Conservation (phyloP, 306 rosid genomes). For the Oemleria cerasiformis region DNA sequence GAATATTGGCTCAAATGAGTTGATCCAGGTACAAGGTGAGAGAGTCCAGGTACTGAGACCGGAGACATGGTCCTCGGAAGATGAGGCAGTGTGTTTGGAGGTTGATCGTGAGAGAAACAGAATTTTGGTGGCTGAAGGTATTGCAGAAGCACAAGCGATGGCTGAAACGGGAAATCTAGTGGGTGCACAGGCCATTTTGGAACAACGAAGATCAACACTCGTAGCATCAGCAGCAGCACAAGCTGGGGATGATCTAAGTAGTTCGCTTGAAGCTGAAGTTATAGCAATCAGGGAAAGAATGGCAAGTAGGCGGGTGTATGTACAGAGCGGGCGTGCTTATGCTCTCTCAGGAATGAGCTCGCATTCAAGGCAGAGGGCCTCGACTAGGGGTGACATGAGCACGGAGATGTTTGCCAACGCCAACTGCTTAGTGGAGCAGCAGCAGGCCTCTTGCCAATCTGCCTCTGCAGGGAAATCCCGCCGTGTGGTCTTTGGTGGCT, state of each 20-base stretch:
- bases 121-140: constrained; percentile 8
- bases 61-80: constrained; percentile 3
- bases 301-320: not conserved
- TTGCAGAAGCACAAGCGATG: constrained; percentile 9
- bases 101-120: constrained; percentile 17
- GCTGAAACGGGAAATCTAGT: constrained; percentile 12
- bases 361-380: constrained; percentile 8
- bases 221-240: constrained; percentile 7
- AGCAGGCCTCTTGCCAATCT: too few relatives aligned
- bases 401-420: too few relatives aligned
- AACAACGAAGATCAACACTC: not conserved
- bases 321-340: not conserved
- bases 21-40: constrained; percentile 11
- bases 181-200: constrained; percentile 13
- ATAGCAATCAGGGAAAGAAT: constrained; percentile 10
- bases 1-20: constrained; percentile 9
- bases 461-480: too few relatives aligned
- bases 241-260: constrained; percentile 7
- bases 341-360: constrained; percentile 6
- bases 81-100: constrained; percentile 9
- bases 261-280: constrained; percentile 16
- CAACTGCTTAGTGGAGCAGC: too few relatives aligned
- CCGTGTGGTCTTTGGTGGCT: too few relatives aligned
- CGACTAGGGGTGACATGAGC: constrained; percentile 3
- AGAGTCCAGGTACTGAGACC: constrained; percentile 5